phyloP scores from a whole-genome alignment of 2,329 filamentous ascomycete species.

The Ciborinia camelliae region DNA sequence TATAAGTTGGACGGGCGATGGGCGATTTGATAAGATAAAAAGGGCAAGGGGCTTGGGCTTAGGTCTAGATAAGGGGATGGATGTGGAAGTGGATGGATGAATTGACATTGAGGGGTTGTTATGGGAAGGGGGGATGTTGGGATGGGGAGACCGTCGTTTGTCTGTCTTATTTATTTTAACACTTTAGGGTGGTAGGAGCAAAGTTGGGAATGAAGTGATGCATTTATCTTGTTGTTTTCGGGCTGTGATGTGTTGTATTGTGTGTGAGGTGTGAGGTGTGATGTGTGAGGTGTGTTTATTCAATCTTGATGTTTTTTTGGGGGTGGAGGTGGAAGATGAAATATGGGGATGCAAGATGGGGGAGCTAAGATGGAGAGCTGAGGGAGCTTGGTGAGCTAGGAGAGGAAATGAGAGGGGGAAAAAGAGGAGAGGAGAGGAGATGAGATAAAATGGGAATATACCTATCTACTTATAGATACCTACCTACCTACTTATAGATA shows the following conservation, averaged over 20 bases:
- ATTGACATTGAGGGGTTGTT: slow-evolving; percentile 21
- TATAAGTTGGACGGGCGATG: slow-evolving; percentile 10
- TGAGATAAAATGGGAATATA: too few relatives aligned
- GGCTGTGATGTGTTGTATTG: background rate
- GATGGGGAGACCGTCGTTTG: background rate
- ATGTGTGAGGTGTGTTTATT: background rate
- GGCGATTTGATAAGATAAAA: background rate
- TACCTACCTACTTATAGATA: too few relatives aligned
- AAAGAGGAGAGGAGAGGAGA: too few relatives aligned
- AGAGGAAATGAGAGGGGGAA: background rate
- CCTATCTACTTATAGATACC: too few relatives aligned
- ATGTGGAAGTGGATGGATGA: slow-evolving; percentile 31
- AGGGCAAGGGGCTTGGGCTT: background rate
- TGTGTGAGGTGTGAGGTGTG: background rate
- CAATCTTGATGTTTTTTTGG: background rate
- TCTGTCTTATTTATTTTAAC: too few relatives aligned
- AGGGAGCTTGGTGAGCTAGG: too few relatives aligned
- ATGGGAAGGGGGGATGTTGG: background rate
- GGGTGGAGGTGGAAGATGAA: background rate
- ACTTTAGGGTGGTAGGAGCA: background rate
- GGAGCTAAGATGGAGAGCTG: too few relatives aligned
- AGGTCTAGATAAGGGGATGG: slow-evolving; percentile 26
- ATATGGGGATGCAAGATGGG: too few relatives aligned
- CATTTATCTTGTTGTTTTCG: background rate
- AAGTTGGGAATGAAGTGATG: background rate